Base-by-base conservation (phyloP, 768 basidiomycete species). In the Boletus patriciae region DNA sequence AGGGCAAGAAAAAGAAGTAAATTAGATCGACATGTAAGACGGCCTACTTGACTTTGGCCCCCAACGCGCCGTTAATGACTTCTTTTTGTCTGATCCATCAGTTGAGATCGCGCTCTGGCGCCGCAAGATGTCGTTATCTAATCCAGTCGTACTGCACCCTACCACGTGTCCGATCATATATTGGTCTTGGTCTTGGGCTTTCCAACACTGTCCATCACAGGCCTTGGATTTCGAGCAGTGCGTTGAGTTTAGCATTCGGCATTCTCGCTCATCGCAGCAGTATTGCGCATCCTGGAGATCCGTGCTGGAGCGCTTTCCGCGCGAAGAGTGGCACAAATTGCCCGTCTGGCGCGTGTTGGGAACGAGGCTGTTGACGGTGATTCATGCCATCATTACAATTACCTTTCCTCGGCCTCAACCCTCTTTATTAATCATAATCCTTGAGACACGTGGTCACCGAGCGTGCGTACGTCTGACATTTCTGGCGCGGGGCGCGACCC, bases 1-100 rank as follows among this genome's bases (percentile, higher is more conserved):
- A 85, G 69, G 80, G 82, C 49, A 88, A 85, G 77, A 88, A 86
- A 77, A 86, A 81, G 74, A 86, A 83, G 76, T 87, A 79, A 70
- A 66, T 70, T 65, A 71, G 65, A 58, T 55, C 46, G 34, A 60
- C 61, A 53, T 64, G 65, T 62, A 50, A 65, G 64, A 53, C 55
- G 18, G 55, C 55, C 51, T 57, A 27, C 37, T 60, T 53, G 63
- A 52, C 50, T 66, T 55, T 60, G 42, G 40, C 47, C 51, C 54
- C 33, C 52, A 61, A 62, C 46, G 52, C 46, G 36, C 54, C 43
- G 55, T 70, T 71, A 64, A 67, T 69, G 57, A 45, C 59, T 59
- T 57, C 50, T 48, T 57, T 55, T 25, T 52, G 57, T 61, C 62
- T 58, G 51, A 33, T 57, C 44, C 60, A 56, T 62, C 58, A 61